Evolutionary conservation across 2,329 filamentous ascomycete species (phyloP), one percentile per base, ranked within the genome.

Genomic region (Tolypocladium inflatum): DNA sequence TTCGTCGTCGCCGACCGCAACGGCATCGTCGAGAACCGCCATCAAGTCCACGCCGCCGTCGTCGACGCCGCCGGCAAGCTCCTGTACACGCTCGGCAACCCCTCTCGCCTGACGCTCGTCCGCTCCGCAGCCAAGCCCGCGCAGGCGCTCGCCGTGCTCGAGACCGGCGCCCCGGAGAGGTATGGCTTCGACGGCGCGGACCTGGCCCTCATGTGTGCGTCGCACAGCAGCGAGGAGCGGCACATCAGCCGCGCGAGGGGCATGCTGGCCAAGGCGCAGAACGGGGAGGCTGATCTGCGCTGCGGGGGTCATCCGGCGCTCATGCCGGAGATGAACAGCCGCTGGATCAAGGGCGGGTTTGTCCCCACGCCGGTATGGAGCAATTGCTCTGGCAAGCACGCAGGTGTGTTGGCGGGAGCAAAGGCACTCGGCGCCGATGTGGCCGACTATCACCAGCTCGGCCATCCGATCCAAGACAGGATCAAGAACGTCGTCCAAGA

Each of bases 371-470:
- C 66, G 0, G 63, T 78, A 0, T 71, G 68, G 54, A 79, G 74
- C 55, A 78, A 79, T 58, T 80, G 77, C 60, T 79, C 77, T 0
- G 78, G 76, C 1, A 80, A 80, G 45, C 77, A 80, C 61, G 73
- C 68, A 3, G 77, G 73, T 1, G 79, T 80, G 76, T 63, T 79
- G 26, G 76, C 72, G 1, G 78, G 72, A 1, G 68, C 76, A 0
- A 68, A 65, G 35, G 70, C 71, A 0, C 55, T 80, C 0, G 72
- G 69, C 0, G 71, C 65, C 0, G 59, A 63, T 3, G 57, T 71
- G 3, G 57, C 26, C 0, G 65, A 63, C 45, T 78, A 78, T 59
- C 74, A 78, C 53, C 58, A 68, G 0, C 60, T 67, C 0, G 59
- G 60, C 0, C 71, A 76, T 58, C 73, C 73, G 0, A 67, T 78